Evolutionary conservation across 257 asterid species (phyloP).

Genomic region (Solanum pennellii): DNA sequence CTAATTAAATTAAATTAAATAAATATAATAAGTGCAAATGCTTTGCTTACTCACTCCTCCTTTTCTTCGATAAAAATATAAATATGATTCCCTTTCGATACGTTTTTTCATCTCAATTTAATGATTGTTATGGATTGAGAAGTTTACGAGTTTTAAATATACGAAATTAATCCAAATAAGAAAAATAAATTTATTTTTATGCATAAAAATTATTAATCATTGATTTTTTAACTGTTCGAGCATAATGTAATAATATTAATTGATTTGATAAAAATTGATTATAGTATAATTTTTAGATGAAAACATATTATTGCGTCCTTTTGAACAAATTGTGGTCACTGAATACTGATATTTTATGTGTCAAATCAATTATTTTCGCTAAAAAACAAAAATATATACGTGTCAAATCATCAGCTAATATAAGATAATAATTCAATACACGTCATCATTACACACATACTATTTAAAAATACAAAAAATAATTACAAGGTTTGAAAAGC

Average conservation of each 20-base stretch:
- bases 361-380: neutral
- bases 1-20: neutral
- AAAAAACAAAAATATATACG: neutral
- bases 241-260: too few species aligned
- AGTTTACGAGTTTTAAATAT: too few species aligned
- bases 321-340: neutral
- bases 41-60: neutral
- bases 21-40: neutral
- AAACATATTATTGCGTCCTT: neutral
- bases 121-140: too few species aligned
- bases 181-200: too few species aligned
- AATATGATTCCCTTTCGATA: neutral
- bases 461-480: neutral
- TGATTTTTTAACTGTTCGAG: too few species aligned
- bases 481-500: neutral
- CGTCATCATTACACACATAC: neutral
- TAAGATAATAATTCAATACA: neutral
- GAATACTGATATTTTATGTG: neutral
- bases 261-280: too few species aligned
- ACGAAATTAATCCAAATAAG: rapidly evolving
- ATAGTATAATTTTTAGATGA: neutral
- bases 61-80: neutral
- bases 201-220: too few species aligned
- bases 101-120: neutral
- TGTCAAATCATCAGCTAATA: neutral